These are phyloP conservation scores for Eimeria falciformis DNA, from an alignment of 169 alveolate species.

Conservation along the genomic window DNA sequence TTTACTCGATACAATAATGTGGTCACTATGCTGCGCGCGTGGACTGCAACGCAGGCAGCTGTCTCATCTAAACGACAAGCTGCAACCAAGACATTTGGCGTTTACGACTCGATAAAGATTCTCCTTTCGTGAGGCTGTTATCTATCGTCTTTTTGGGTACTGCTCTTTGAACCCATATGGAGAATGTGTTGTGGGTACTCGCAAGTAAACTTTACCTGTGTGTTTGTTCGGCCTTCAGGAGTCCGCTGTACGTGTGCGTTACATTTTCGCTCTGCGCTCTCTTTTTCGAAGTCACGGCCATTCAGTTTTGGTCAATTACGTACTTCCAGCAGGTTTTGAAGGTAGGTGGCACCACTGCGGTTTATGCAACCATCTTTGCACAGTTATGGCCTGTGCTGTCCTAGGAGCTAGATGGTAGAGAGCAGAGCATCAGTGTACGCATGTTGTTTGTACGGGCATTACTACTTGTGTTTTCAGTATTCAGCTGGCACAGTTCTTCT, in stretches of 20 bases:
- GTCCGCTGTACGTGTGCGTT: constrained; percentile 70
- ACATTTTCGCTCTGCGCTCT: constrained; percentile 72
- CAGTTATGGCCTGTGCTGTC: neutral
- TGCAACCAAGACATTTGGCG: constrained; percentile 50
- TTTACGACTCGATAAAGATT: constrained; percentile 26
- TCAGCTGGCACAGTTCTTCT: constrained; percentile 26
- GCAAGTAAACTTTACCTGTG: neutral
- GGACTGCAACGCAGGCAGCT: no score
- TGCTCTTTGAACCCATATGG: no score
- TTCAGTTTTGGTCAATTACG: constrained; percentile 71
- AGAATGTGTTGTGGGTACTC: neutral
- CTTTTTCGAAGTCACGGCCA: constrained; percentile 75
- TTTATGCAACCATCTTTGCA: neutral
- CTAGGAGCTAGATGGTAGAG: no score
- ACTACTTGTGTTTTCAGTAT: constrained; percentile 29
- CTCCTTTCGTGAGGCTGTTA: constrained; percentile 46
- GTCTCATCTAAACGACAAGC: no score
- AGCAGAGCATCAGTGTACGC: no score
- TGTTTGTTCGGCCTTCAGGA: constrained; percentile 9
- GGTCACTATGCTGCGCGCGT: no score
- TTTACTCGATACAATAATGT: no score
- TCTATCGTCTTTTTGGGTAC: no score
- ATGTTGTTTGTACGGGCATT: no score
- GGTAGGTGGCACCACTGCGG: neutral
- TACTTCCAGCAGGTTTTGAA: constrained; percentile 59